Evolutionary conservation across 176 grass and related monocot genomes (phyloP), one percentile per base, ranked within the genome.

Genomic region (Chloris gayana): DNA sequence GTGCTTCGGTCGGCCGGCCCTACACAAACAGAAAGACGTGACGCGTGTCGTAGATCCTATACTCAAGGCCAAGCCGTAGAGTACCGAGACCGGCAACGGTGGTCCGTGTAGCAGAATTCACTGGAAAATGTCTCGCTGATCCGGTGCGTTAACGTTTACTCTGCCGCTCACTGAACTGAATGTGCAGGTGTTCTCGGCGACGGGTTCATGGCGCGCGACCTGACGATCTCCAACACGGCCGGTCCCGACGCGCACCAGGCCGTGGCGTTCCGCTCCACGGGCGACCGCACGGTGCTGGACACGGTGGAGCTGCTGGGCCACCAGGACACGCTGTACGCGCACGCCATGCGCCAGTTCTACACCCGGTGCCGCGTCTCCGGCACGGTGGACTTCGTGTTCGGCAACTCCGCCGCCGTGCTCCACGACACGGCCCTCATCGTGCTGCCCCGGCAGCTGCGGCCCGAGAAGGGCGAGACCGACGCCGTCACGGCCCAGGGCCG

Each of bases 371-470:
- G 84, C 82, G 90, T 99, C 57, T 63, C 96, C 47, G 96, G 96
- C 84, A 99, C 96, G 3, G 92, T 95, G 17, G 96, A 99, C 81
- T 99, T 99, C 92, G 80, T 99, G 72, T 99, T 99, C 80, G 96
- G 96, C 83, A 95, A 95, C 84, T 91, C 96, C 0, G 96, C 92
- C 0, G 4, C 96, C 4, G 59, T 99, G n/a, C 91, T 99, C 70
- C 79, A 82, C 73, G 78, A 80, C 86, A 89, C 71, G 45, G 14
- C 39, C 12, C 66, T 99, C 24, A 7, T 88, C 10, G 67, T 95
- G 17, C 49, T 99, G 39, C 93, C 96, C 0, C 90, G 88, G 24
- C 96, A 93, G 86, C 82, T 99, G 6, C 83, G 75, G 0, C 92
- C 96, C 1, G 84, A 91, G 35, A 84, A 88, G 34, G 96, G 96